Evolutionary conservation across 2,329 filamentous ascomycete genomes (phyloP), one percentile per base, ranked within the genome.

Genomic region (Ophiostoma ips): DNA sequence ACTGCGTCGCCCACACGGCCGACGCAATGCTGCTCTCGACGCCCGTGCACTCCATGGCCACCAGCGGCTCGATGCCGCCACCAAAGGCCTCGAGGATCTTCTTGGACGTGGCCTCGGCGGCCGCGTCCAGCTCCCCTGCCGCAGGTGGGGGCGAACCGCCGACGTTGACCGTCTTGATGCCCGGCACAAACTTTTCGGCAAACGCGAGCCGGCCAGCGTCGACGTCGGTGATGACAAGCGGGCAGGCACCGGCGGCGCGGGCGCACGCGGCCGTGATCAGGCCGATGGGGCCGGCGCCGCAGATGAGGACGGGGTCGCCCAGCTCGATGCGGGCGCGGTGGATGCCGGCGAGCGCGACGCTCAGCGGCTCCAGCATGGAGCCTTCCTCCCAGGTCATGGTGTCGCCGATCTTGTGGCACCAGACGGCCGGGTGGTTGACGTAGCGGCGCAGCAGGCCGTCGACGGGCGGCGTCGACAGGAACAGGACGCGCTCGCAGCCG

Each of bases 161-260:
- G 46, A 92, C 84, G 65, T 85, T 84, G 72, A 90, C 84, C 12
- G 88, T 94, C 60, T 79, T 76, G 44, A 87, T 86, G 40, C 78
- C 76, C 3, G 89, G 88, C 52, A 84, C 85, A 50, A 95, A 72
- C 60, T 84, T 77, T 69, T 87, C 86, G 48, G 92, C 90, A 61
- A 95, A 95, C 48, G 75, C 74, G 54, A 96, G 71, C 28, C 90
- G 77, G 51, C 84, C 84, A 60, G 88, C 83, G 60, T 95, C 87
- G 60, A 96, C 94, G 65, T 96, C 92, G 5, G 90, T 95, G 62
- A 96, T 88, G 57, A 95, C 84, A 55, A 96, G 77, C 15, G 90
- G 90, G 56, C 84, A 86, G 8, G 90, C 90, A 44, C 92, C 92
- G 0, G 89, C 88, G 6, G 90, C 90, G 56, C 79, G 78, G 59